Evolutionary conservation across 225 moss, liverwort and hornwort species (phyloP), one percentile per base, ranked within the genome.

Genomic region (Ulota crispa): DNA sequence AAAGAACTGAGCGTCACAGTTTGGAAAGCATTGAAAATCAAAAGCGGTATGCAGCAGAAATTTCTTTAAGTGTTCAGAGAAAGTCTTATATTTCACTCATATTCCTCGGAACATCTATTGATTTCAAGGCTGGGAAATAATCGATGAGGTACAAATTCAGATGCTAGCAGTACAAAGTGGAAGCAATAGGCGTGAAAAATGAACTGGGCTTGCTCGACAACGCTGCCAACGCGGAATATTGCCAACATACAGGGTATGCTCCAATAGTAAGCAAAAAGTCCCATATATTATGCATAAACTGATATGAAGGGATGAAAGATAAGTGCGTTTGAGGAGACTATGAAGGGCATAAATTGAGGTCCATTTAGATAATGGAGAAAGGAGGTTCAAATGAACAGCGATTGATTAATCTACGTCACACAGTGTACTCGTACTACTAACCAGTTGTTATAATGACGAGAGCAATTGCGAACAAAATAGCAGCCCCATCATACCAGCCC

Each of bases 401-500:
- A 67, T 36, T 7, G 12, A 53, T 18, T 45, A 26, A 50, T 34
- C 50, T n/a, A n/a, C n/a, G 24, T 47, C 32, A 32, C 27, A 27
- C 3, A 50, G 15, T 32, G 47, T n/a, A 50, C 14, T 45, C 34
- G 23, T n/a, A 24, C 6, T 34, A 67, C 76, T 82, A 54, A 92
- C 98, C 98, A 23, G 99, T 99, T 31, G 93, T 92, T 39, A 88
- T 1, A 73, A 99, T 93, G 42, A 99, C 99, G 24, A 99, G 69
- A 14, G 90, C 6, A 42, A 99, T 96, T 30, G 99, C 99, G 78
- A 88, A 7, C 61, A 69, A 84, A 80, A 99, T 99, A 72, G 91
- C 92, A 61, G 92, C 85, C 54, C 99, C 99, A 67, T 93, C 89
- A 37, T 99, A 99, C 99, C 99, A 99, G 72, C 99, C 99, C 83